These are phyloP conservation scores for Eucalyptus regnans DNA, from an alignment of 345 rosid genomes.

Conservation along the genomic window DNA sequence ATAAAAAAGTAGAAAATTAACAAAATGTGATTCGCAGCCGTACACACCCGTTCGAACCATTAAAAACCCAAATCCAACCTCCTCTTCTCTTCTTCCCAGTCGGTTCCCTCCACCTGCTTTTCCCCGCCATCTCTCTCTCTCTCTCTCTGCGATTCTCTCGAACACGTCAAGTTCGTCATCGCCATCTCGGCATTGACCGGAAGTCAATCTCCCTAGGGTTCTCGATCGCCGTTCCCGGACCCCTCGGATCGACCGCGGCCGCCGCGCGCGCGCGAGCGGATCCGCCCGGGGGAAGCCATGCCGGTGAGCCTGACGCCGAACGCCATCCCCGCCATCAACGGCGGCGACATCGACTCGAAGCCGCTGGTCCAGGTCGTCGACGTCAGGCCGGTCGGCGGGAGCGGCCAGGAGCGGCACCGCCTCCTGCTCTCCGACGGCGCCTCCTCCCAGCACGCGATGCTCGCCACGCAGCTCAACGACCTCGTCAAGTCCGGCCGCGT, in stretches of 20 bases:
- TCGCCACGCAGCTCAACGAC: slow-evolving; percentile 75
- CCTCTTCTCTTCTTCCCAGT: not conserved
- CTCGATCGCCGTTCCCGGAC: not conserved
- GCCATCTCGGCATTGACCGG: not conserved
- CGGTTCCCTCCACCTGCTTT: not conserved
- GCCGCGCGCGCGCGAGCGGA: not conserved
- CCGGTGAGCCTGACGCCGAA: slow-evolving; percentile 63
- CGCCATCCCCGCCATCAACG: slow-evolving; percentile 52
- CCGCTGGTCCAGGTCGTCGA: slow-evolving; percentile 79
- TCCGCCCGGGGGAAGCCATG: slow-evolving; percentile 13
- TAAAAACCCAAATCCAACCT: not conserved
- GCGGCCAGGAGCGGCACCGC: slow-evolving; percentile 59
- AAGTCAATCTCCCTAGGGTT: not conserved
- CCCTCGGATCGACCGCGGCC: not conserved
- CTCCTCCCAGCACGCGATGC: slow-evolving; percentile 66
- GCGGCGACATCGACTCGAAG: slow-evolving; percentile 68
- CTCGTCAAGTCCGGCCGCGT: slow-evolving; percentile 43
- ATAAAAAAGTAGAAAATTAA: not conserved
- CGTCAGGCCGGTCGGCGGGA: slow-evolving; percentile 39
- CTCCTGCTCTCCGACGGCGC: slow-evolving; percentile 58
- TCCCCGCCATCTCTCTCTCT: not conserved
- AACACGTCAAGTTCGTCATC: not conserved
- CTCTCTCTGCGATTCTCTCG: not conserved
- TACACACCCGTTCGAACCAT: not conserved
- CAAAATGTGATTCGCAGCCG: not conserved